Conservation (phyloP, 306 rosid genomes). For the Neltuma alba region DNA sequence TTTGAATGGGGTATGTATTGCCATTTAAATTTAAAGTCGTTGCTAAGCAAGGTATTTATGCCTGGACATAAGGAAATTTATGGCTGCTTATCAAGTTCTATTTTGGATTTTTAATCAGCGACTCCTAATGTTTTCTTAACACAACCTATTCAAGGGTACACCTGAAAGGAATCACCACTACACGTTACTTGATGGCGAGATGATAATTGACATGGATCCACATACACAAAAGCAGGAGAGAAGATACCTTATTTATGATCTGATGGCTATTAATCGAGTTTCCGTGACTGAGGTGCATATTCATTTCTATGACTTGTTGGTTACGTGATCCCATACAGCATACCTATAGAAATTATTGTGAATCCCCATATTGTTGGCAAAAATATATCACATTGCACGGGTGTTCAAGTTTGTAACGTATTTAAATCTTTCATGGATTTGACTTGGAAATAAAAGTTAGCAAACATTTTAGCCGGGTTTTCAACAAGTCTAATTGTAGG, state of each 20-base stretch:
- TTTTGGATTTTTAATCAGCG: slow-evolving; percentile 19
- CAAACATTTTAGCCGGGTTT: slow-evolving; percentile 26
- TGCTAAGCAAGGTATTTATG: slow-evolving; percentile 14
- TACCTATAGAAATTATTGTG: slow-evolving; percentile 3
- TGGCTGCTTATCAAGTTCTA: slow-evolving; percentile 23
- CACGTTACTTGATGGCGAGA: slow-evolving; percentile 97
- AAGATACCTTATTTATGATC: slow-evolving; percentile 96
- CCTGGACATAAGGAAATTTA: slow-evolving; percentile 16
- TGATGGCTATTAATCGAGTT: slow-evolving; percentile 77
- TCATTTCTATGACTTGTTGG: slow-evolving; percentile 27
- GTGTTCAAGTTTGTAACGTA: slow-evolving; percentile 30
- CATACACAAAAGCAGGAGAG: slow-evolving; percentile 85
- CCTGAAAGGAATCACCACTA: slow-evolving; percentile 86
- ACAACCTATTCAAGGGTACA: slow-evolving; percentile 53
- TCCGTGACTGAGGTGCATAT: slow-evolving; percentile 76
- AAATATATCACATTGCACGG: slow-evolving; percentile 20
- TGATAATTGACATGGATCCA: slow-evolving; percentile 88
- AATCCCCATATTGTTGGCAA: not conserved
- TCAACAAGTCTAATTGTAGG: slow-evolving; percentile 1
- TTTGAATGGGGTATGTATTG: slow-evolving; percentile 66
- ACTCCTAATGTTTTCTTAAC: not conserved
- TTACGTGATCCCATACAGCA: slow-evolving; percentile 9
- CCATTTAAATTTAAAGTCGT: slow-evolving; percentile 26
- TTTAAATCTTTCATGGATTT: not conserved
- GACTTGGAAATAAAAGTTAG: slow-evolving; percentile 6